Evolutionary conservation across 495 filamentous ascomycete species (phyloP), one percentile per base, ranked within the genome.

Genomic region (Trichocladium uniseriatum): DNA sequence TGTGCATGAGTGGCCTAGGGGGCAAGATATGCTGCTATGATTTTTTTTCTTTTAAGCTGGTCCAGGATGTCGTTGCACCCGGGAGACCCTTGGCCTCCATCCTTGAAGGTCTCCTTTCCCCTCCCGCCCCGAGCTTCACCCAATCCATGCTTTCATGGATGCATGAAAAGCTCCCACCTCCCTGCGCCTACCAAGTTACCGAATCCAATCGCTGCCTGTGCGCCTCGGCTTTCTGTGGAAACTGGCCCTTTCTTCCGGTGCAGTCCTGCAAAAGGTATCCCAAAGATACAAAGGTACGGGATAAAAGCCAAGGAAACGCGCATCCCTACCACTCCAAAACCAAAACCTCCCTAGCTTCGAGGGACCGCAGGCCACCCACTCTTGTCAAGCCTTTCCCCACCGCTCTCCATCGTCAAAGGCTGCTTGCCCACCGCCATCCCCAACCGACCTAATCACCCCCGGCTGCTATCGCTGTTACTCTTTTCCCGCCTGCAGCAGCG

Each of bases 351-450:
- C 38, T 49, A 19, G 18, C 46, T 18, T 20, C n/a, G 24, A 34
- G 16, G 14, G 49, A 36, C 43, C 6, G 22, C 20, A 41, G 36
- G 35, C 34, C 45, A 38, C 40, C 51, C 51, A 40, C 50, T 37
- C 38, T 41, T 34, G 51, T 34, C 44, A 48, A 43, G 42, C 48
- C 38, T 44, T 37, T 29, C 52, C 47, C 52, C 52, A 54, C 52
- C 48, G 3, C 52, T 54, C 52, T 41, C 52, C 45, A 46, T 54
- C 38, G 31, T 18, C 43, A 48, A 43, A 54, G 46, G 31, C 47
- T 40, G 40, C 40, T n/a, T 28, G 40, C 34, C 45, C 45, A 48
- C 46, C 52, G 41, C 52, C 45, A 31, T 32, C 51, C 44, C 15
- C 10, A 14, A 27, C 28, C 9, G 27, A 3, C 6, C 15, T 19